Evolutionary conservation across 2,329 filamentous ascomycete species (phyloP), one percentile per base, ranked within the genome.

Genomic region (Coniochaeta sp.): DNA sequence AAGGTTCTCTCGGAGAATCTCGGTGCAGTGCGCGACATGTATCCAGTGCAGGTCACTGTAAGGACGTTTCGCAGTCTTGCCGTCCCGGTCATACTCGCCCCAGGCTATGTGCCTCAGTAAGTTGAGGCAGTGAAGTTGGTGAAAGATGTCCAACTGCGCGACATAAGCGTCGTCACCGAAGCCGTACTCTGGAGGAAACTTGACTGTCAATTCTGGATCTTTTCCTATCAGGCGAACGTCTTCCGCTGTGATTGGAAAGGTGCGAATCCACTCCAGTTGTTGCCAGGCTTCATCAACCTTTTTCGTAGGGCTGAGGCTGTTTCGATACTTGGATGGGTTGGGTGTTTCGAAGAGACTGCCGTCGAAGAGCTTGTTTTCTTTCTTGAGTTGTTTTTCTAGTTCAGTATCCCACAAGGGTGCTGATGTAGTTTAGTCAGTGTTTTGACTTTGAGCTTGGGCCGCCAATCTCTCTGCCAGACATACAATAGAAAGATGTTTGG

Each of bases 81-180:
- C 30, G 38, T 38, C 38, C 8, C 44, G 36, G 38, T 57, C 28
- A 55, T 54, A 63, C 36, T 63, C 59, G 42, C 47, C 44, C 10
- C 59, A 59, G n/a, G 57, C 60, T 1, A 58, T 22, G 22, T 62
- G 55, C 9, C 73, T 68, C 1, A 75, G 65, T 2, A 70, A 62
- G 57, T 75, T 72, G 57, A 75, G 67, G 62, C 73, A 75, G 60
- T 75, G 74, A 1, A 75, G 65, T 54, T 74, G 70, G 58, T 76
- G 74, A 60, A 74, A 74, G 3, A 73, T 50, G 47, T 62, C 58
- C 28, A 58, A 16, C 58, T 60, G 54, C 7, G 47, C 60, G 36
- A 60, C 28, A 44, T 59, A 62, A 26, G 32, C 55, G 34, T 60
- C 60, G 17, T 58, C 44, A 12, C 58, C 58, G 55, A 54, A 55